phyloP scores from a whole-genome alignment of 352 stramenopile genomes.

The Phytophthora fragariaefolia region DNA sequence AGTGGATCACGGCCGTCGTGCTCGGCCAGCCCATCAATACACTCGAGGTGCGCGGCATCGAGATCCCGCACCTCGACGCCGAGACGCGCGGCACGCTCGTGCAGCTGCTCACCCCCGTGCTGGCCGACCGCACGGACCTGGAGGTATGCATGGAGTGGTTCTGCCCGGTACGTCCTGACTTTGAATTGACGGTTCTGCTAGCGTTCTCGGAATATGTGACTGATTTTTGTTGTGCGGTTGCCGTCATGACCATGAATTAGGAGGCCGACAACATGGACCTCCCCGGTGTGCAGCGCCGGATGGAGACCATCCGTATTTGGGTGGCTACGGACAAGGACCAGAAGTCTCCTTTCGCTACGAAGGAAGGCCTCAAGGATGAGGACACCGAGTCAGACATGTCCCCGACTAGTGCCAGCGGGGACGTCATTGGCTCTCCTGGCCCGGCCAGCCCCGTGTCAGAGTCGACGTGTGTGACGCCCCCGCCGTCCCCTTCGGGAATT shows the following conservation, averaged over 20 bases:
- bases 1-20: conserved; percentile 86
- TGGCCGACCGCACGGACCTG: conserved; percentile 82
- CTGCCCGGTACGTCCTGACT: conserved; percentile 56
- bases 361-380: conserved; percentile 59
- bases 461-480: conserved; percentile 48
- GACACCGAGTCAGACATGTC: conserved; percentile 75
- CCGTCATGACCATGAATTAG: conserved; percentile 33
- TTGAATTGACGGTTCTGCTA: conserved; percentile 15
- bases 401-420: conserved; percentile 48
- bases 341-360: conserved; percentile 76
- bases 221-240: conserved; percentile 1
- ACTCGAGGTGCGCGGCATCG: conserved; percentile 82
- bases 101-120: conserved; percentile 78
- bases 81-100: conserved; percentile 80
- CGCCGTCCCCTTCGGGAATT: conserved; percentile 50
- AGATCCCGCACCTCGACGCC: conserved; percentile 79
- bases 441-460: conserved; percentile 59
- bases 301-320: conserved; percentile 89
- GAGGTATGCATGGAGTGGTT: conserved; percentile 92
- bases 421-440: conserved; percentile 56
- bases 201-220: conserved; percentile 7
- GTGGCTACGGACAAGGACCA: conserved; percentile 87
- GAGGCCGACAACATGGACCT: conserved; percentile 70
- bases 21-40: conserved; percentile 67
- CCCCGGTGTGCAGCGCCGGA: conserved; percentile 60